Conservation (phyloP, 2,329 filamentous ascomycete genomes). For the Microsporum audouinii region DNA sequence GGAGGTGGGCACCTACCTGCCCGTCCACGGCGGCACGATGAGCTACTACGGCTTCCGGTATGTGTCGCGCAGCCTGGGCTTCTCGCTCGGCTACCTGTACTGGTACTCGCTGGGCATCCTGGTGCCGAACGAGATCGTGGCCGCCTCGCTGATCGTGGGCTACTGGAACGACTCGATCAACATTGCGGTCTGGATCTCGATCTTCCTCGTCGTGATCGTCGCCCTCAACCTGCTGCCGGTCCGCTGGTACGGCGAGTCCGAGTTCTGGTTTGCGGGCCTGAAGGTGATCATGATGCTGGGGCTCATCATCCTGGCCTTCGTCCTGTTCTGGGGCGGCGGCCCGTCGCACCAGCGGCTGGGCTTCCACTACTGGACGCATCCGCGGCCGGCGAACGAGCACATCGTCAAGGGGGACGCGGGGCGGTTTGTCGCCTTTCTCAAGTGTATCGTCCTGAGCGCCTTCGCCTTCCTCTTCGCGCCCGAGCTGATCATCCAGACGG, state of each 20-base stretch:
- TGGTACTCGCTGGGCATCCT: constrained; percentile 40
- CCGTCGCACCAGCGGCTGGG: constrained; percentile 41
- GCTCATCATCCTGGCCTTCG: constrained; percentile 42
- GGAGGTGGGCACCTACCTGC: constrained; percentile 34
- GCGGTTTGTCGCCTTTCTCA: constrained; percentile 43
- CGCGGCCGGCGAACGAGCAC: constrained; percentile 40
- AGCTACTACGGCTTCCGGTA: constrained; percentile 35
- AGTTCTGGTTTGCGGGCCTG: constrained; percentile 44
- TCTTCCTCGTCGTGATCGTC: constrained; percentile 49
- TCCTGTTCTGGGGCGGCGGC: constrained; percentile 48
- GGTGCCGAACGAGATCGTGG: constrained; percentile 50
- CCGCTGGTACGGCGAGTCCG: constrained; percentile 42
- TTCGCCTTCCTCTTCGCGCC: constrained; percentile 47
- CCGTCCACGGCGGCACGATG: constrained; percentile 35
- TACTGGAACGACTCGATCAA: constrained; percentile 45
- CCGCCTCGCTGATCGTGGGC: constrained; percentile 53
- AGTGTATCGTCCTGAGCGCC: constrained; percentile 40
- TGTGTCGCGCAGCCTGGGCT: constrained; percentile 32
- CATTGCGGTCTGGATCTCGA: constrained; percentile 42
- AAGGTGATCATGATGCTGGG: constrained; percentile 44
- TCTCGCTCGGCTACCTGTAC: constrained; percentile 36
- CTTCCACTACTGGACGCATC: constrained; percentile 42
- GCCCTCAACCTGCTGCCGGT: constrained; percentile 40
- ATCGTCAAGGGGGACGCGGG: constrained; percentile 37
- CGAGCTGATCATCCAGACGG: constrained; percentile 45